Conservation (phyloP, 1,139 yeast species). For the Lodderomyces orthopsilosis region DNA sequence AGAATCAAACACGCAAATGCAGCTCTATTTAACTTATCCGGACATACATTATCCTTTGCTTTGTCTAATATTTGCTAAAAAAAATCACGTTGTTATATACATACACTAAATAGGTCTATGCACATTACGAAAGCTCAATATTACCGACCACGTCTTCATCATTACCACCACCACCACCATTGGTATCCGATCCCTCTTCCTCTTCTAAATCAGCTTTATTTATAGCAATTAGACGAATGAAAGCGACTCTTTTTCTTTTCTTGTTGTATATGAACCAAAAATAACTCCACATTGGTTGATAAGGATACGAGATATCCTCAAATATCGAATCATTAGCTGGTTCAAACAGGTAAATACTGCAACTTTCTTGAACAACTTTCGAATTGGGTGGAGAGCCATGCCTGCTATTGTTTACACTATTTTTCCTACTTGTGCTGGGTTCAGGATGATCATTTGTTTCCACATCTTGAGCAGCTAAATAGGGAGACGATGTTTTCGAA, state of each 20-base stretch:
- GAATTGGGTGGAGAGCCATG: constrained; percentile 9
- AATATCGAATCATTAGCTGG: constrained; percentile 79
- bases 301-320: constrained; percentile 61
- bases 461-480: constrained; percentile 13
- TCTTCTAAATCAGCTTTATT: constrained; percentile 35
- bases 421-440: constrained; percentile 22
- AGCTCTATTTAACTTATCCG: no score
- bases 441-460: constrained; percentile 10
- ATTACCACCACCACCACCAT: constrained; percentile 15
- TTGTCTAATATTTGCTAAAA: no score
- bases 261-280: constrained; percentile 93
- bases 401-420: constrained; percentile 18
- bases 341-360: constrained; percentile 73
- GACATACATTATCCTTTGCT: no score
- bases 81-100: neutral
- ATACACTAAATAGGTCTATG: neutral
- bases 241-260: constrained; percentile 87
- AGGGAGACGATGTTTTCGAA: constrained; percentile 23
- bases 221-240: constrained; percentile 56
- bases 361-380: constrained; percentile 40
- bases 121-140: neutral
- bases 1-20: no score
- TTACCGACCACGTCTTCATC: constrained; percentile 14
- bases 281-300: constrained; percentile 82
- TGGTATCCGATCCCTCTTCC: neutral